Evolutionary conservation across 1,284 basidiomycete genomes (phyloP), one percentile per base, ranked within the genome.

Genomic region (Thecaphora frezii): DNA sequence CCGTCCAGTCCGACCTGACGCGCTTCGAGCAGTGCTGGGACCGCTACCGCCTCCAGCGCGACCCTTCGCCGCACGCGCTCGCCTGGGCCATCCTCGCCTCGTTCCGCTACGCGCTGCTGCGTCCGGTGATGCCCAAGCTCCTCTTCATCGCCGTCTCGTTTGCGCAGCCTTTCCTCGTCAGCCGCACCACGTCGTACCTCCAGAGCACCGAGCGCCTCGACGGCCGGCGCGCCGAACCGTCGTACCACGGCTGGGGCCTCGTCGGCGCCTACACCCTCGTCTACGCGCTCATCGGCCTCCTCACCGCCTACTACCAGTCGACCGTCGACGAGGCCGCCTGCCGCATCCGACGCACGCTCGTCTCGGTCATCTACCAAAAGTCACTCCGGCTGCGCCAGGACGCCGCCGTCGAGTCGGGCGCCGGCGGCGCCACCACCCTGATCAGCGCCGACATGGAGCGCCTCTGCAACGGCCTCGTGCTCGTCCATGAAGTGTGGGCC

Each of bases 371-470:
- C 45, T 76, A 71, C 33, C 58, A 58, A 26, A 76, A 76, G 40
- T 54, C 64, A 8, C 56, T 76, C 21, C 59, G 53, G 3, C 50
- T 76, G 16, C 69, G 73, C 42, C 28, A 66, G 22, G 44, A 55
- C 18, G 63, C 65, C 1, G 67, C 73, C 14, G 66, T 59, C 13
- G 58, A 54, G 10, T 54, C 59, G 23, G 73, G 73, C 5, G 62
- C 67, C 12, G 70, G 67, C 2, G 55, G 58, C 28, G 66, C 67
- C 1, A 66, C 68, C 36, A 73, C 68, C 38, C 53, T 74, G 21
- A 73, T 74, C 65, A 71, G 69, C 21, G 70, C 69, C 16, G 73
- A 76, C 43, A 58, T 68, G 44, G 73, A 76, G 48, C 57, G 73
- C 16, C 54, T 76, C 44, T 60, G 72, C 44, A 52, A 54, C 46